A percentile compares a stretch with the other conserved stretches of the same genome.
phyloP scores from a whole-genome alignment of 192 early-diverging fungal species.

The Coemansia sp. region DNA sequence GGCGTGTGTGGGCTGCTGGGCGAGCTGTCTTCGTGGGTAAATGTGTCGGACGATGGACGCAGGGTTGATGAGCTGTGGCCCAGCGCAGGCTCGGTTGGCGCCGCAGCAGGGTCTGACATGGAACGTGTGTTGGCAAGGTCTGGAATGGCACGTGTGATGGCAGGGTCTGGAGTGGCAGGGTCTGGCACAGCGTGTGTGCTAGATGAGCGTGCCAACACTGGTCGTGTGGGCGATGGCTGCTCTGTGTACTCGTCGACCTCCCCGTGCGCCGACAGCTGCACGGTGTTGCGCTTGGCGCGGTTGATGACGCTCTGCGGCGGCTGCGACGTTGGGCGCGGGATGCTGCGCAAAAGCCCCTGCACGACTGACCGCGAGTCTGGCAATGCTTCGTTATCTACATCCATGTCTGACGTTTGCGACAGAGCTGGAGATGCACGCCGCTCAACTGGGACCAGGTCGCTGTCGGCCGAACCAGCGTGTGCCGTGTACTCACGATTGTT shows the following conservation, averaged over 20 bases:
- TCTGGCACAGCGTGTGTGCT: conserved; percentile 13
- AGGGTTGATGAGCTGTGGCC: conserved; percentile 47
- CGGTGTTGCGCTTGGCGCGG: conserved; percentile 51
- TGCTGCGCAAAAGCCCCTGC: conserved; percentile 46
- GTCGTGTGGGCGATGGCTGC: conserved; percentile 9
- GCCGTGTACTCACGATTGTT: no score
- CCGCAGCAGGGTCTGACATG: conserved; percentile 1
- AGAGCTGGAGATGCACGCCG: no score
- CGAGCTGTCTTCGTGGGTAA: conserved; percentile 24
- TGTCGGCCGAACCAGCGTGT: no score
- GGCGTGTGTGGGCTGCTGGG: conserved; percentile 3
- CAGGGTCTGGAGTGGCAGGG: conserved; percentile 9
- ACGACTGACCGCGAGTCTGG: conserved; percentile 53
- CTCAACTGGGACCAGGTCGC: no score
- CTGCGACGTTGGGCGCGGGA: conserved; percentile 41
- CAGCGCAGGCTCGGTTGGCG: conserved; percentile 20
- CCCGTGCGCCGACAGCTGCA: conserved; percentile 34
- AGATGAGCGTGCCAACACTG: conserved; percentile 2
- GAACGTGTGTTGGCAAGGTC: conserved; percentile 22
- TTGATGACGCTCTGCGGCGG: conserved; percentile 44
- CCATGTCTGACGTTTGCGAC: not conserved
- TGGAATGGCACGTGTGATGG: conserved; percentile 10
- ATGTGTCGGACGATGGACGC: conserved; percentile 49
- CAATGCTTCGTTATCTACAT: conserved; percentile 9
- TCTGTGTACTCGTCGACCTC: conserved; percentile 16